Evolutionary conservation across 2,329 filamentous ascomycete species (phyloP), one percentile per base, ranked within the genome.

Genomic region (Fusarium sp.): DNA sequence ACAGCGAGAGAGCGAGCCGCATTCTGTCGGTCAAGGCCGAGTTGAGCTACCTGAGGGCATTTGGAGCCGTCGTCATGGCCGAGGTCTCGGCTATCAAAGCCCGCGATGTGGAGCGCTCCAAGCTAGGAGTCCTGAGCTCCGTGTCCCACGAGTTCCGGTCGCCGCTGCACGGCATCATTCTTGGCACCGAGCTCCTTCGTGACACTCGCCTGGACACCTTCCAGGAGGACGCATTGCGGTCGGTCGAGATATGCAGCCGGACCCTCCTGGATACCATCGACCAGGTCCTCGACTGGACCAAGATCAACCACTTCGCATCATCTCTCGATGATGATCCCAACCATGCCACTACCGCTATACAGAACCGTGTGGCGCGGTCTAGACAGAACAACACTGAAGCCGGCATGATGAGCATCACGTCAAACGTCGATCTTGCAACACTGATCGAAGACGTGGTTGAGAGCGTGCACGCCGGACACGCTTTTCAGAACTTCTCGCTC

Each of bases 61-160:
- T 0, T 80, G 85, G 3, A 66, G 18, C 18, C 18, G 18, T 23
- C 18, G 18, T 23, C 18, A 23, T 23, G 18, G 18, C 87, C 12
- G 75, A 81, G n/a, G 71, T 78, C 1, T 58, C 74, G 13, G 70
- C 75, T 9, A 78, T 80, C 1, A 23, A 23, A 23, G 18, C 18
- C 18, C 18, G 18, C 18, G 80, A 83, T 44, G 82, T 79, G 56
- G 84, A 23, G 18, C 18, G 18, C 18, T 23, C 86, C 41, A 89
- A 89, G 74, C 84, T 84, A 2, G 87, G 89, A 58, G 85, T 89
- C 48, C 83, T 91, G 15, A 85, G 86, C 2, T 89, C 85, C 3
- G 84, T 91, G 15, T 88, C 85, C 4, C 89, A 91, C 71, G 89
- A 91, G 72, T 79, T 90, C 13, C 82, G 88, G 9, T 88, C 85